phyloP scores from a whole-genome alignment of 2,329 filamentous ascomycete species.

The Alternaria gansuensis region DNA sequence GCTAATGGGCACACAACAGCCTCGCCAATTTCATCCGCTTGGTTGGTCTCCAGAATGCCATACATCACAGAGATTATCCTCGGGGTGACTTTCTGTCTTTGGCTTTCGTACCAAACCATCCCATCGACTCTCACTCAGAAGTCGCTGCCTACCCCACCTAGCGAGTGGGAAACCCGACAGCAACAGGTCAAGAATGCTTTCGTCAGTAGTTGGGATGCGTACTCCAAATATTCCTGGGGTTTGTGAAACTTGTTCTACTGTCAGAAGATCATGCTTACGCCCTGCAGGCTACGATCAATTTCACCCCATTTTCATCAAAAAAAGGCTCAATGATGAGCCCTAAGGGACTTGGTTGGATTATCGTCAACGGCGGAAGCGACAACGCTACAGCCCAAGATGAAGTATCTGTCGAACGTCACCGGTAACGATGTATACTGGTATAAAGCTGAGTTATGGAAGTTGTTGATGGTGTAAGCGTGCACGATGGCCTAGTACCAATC shows the following conservation, averaged over 20 bases:
- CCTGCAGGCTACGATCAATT: not conserved
- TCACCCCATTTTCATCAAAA: not conserved
- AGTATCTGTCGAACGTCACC: not conserved
- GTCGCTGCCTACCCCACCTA: not conserved
- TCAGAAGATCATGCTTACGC: not conserved
- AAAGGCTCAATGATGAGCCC: not conserved
- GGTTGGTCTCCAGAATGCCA: not conserved
- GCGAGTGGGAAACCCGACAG: not conserved
- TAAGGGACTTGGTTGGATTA: not conserved
- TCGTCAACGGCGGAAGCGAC: not conserved
- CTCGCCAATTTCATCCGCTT: slow-evolving; percentile 1
- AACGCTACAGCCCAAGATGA: not conserved
- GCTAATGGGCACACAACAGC: not conserved
- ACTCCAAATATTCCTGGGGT: not conserved
- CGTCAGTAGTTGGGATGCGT: not conserved
- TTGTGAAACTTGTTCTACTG: not conserved
- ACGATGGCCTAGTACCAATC: not conserved
- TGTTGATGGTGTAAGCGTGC: not conserved
- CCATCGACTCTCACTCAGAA: not conserved
- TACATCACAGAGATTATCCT: not conserved
- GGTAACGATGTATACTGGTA: not conserved
- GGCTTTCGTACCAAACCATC: not conserved
- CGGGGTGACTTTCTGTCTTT: not conserved
- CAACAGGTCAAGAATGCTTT: slow-evolving; percentile 1
- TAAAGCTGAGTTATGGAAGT: not conserved